These are phyloP conservation scores for Trichoderma sp. DNA, from an alignment of 2,329 filamentous ascomycete genomes.

Conservation along the genomic window DNA sequence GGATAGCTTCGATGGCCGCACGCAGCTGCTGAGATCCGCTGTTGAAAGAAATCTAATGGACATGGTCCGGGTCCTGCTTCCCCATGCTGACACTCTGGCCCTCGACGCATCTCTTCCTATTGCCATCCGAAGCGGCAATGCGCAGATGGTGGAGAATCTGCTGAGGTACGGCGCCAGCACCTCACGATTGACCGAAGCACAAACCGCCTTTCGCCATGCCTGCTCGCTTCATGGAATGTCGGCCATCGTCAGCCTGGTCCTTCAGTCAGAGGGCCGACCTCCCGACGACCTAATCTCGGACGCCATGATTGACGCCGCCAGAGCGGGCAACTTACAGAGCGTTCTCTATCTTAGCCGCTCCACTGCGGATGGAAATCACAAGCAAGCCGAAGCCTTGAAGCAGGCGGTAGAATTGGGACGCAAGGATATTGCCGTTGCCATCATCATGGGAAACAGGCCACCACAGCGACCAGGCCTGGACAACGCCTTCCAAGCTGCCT, in stretches of 20 bases:
- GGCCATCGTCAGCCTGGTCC: conserved; percentile 47
- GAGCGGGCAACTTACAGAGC: conserved; percentile 49
- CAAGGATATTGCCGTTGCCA: conserved; percentile 54
- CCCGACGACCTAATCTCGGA: conserved; percentile 45
- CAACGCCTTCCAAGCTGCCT: conserved; percentile 49
- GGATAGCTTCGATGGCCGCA: conserved; percentile 48
- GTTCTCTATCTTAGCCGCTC: conserved; percentile 52
- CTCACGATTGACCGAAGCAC: conserved; percentile 47
- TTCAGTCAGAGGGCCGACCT: conserved; percentile 50
- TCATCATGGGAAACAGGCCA: conserved; percentile 52
- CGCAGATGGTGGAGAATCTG: conserved; percentile 46
- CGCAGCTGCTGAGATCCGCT: conserved; percentile 50
- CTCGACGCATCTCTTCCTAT: conserved; percentile 50
- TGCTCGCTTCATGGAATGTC: conserved; percentile 47
- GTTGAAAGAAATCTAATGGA: conserved; percentile 50
- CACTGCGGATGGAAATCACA: conserved; percentile 52
- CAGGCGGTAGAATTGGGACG: conserved; percentile 48
- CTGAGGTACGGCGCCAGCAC: conserved; percentile 51
- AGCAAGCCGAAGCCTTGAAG: conserved; percentile 52
- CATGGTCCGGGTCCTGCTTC: conserved; percentile 53
- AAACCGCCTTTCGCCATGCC: conserved; percentile 53
- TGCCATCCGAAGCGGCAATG: conserved; percentile 47
- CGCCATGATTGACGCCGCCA: conserved; percentile 51
- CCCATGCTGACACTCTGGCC: conserved; percentile 50
- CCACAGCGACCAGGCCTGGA: conserved; percentile 49